Evolutionary conservation across 805 yeast species (phyloP).

Genomic region (Metschnikowia amazonensis): DNA sequence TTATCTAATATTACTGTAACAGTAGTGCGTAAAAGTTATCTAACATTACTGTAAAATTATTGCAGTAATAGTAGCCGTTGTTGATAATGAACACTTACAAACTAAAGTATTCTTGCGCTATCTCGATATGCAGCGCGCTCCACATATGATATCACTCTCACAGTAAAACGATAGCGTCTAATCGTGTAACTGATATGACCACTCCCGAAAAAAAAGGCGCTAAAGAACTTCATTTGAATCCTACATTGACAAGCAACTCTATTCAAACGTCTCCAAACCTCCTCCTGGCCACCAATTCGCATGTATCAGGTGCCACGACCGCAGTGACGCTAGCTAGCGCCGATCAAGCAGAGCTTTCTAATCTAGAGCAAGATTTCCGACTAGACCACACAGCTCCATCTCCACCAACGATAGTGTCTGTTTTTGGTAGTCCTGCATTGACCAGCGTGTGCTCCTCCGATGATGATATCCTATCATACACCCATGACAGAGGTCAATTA

Average conservation of each 20-base stretch:
- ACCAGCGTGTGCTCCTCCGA: conserved; percentile 9
- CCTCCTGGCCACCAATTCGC: conserved; percentile 5
- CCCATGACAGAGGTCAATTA: conserved; percentile 7
- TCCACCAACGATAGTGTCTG: conserved; percentile 1
- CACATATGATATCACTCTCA: not conserved
- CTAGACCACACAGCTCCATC: conserved; percentile 3
- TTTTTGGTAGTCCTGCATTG: conserved; percentile 7
- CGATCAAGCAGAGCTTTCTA: conserved; percentile 11
- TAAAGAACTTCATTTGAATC: not conserved
- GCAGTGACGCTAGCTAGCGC: conserved; percentile 16
- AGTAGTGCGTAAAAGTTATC: too few relatives aligned
- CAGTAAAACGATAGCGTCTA: not conserved
- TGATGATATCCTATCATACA: conserved; percentile 5
- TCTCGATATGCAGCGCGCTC: conserved; percentile 1
- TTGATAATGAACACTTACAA: not conserved
- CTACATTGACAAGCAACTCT: not conserved
- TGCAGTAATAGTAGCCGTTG: not conserved
- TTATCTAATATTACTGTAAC: too few relatives aligned
- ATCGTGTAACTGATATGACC: not conserved
- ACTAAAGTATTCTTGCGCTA: too few relatives aligned
- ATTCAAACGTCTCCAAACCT: conserved; percentile 2
- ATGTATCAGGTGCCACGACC: conserved; percentile 14
- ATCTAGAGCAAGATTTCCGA: conserved; percentile 6
- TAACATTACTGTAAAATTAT: too few relatives aligned
- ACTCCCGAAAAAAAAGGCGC: not conserved